phyloP scores from a whole-genome alignment of 2,329 filamentous ascomycete species.

The Fusarium udum region DNA sequence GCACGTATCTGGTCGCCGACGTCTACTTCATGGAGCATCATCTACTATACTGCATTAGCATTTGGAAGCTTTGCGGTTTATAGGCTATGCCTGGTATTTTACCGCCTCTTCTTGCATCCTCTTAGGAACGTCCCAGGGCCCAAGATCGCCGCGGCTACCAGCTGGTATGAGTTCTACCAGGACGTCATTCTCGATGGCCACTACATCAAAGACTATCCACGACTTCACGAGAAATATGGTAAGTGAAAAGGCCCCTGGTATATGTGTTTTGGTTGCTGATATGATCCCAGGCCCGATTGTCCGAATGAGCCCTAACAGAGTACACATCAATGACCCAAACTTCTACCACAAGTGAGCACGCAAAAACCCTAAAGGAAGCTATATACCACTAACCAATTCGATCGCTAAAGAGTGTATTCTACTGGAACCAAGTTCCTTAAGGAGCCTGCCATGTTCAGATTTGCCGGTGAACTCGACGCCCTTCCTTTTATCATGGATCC shows the following conservation, averaged over 20 bases:
- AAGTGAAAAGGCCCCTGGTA: rapidly evolving
- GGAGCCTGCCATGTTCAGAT: not conserved
- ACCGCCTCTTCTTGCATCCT: not conserved
- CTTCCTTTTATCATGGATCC: not conserved
- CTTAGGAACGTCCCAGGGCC: not conserved
- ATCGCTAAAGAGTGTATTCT: not conserved
- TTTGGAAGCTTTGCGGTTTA: not conserved
- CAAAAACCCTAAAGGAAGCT: too few relatives aligned
- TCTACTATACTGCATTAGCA: not conserved
- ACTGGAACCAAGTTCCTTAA: not conserved
- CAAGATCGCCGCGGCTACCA: not conserved
- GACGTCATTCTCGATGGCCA: not conserved
- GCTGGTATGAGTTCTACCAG: not conserved
- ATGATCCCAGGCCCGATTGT: not conserved
- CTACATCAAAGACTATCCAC: not conserved
- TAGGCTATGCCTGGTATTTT: not conserved
- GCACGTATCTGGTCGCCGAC: not conserved
- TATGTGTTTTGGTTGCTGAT: not conserved
- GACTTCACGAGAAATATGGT: not conserved
- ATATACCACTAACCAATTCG: not conserved
- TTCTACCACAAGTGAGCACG: not conserved
- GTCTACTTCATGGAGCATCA: not conserved
- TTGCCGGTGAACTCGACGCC: not conserved
- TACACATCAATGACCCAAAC: not conserved
- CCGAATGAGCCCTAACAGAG: not conserved